Evolutionary conservation across 192 early-diverging fungal genomes (phyloP), one percentile per base, ranked within the genome.

Genomic region (Borealophlyctis nickersoniae): DNA sequence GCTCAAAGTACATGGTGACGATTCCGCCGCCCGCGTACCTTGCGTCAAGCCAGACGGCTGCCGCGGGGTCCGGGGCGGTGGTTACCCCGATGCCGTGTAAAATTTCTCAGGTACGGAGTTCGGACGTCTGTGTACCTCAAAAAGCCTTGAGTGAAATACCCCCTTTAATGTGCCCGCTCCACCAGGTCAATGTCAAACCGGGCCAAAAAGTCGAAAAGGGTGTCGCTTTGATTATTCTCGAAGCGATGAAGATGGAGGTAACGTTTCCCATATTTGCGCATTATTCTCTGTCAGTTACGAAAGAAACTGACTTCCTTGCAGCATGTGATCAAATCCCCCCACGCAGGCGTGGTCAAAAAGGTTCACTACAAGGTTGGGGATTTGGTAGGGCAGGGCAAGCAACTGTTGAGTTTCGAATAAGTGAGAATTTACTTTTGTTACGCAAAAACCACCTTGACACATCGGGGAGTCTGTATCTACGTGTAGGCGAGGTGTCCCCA

Each of bases 211-310:
- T 98, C 9, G 81, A 83, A 51, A 91, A 92, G 72, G 93, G 89
- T 36, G 79, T 86, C 50, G 82, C 86, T 35, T 71, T 98, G 31
- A 74, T 96, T 2, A 81, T 98, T 31, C 77, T 98, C 31, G 95
- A 98, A 67, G 95, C 95, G 22, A 98, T 98, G 95, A 98, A 98
- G 83, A 98, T 98, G 95, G 95, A 98, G 85, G 85, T 87, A 36
- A n/a, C 5, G 67, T 54, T 16, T 23, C 22, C 45, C 3, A 36
- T 31, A 13, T 45, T 19, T 14, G 11, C 28, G 26, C 35, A 23
- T 13, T 35, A 14, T 30, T 58, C 9, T 36, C 3, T 14, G 35
- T 13, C 30, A 14, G 26, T 58, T 30, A 7, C 28, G 14, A 58
- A 2, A 2, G 49, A 28, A 45, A 30, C 39, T 31, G 33, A 22